Conservation (phyloP, 1,284 basidiomycete species). For the Ganoderma lucidum region DNA sequence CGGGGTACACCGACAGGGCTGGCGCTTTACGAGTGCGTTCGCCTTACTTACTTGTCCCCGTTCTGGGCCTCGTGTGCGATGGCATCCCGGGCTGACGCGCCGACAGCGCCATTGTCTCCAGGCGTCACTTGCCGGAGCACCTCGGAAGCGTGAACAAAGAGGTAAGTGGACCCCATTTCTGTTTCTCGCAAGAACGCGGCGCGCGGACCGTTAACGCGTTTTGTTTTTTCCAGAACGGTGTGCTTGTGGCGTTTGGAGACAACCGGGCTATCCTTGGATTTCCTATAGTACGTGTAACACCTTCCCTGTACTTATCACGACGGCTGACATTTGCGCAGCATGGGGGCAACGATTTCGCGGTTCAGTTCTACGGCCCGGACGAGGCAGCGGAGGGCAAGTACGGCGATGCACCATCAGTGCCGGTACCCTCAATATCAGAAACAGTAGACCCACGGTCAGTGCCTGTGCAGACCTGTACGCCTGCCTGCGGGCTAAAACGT, state of each 20-base stretch:
- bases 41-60: neutral
- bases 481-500: neutral
- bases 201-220: neutral
- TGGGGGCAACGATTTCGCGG: conserved; percentile 25
- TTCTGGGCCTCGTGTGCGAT: neutral
- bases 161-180: conserved; percentile 31
- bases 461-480: neutral
- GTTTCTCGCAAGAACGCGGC: neutral
- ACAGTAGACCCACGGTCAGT: conserved; percentile 49
- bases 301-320: neutral
- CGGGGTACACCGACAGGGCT: conserved; percentile 39
- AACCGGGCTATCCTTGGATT: conserved; percentile 45
- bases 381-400: conserved; percentile 26
- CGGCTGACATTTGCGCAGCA: conserved; percentile 15
- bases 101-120: conserved; percentile 52
- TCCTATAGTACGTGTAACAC: conserved; percentile 44
- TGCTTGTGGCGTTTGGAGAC: conserved; percentile 53
- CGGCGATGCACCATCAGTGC: conserved; percentile 25
- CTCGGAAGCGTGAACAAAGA: conserved; percentile 30
- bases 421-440: conserved; percentile 12
- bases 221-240: conserved; percentile 43
- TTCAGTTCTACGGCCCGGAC: conserved; percentile 31
- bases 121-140: conserved; percentile 48
- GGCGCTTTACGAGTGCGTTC: conserved; percentile 56
- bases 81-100: conserved; percentile 10